phyloP scores from a whole-genome alignment of 2,329 filamentous ascomycete genomes.

The Nemania bipapillata region DNA sequence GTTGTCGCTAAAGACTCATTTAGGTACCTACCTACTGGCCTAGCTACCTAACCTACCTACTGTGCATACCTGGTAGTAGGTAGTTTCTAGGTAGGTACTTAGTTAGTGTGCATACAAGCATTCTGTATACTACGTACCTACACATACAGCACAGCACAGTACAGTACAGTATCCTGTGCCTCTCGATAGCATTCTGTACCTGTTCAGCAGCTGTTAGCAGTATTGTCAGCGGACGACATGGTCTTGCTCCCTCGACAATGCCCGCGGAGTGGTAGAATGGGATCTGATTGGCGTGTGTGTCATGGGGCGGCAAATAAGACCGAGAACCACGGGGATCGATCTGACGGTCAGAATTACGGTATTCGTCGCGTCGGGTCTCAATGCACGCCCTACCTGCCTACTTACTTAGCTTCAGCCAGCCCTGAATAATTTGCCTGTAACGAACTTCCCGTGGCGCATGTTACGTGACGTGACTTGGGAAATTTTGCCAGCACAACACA shows the following conservation, averaged over 20 bases:
- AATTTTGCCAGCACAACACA: not conserved
- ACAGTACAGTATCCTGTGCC: too few species aligned
- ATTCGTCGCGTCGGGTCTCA: not conserved
- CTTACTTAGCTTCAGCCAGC: conserved; percentile 1
- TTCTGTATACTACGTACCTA: too few species aligned
- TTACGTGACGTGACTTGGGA: not conserved
- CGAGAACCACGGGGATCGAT: not conserved
- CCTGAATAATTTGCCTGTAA: not conserved
- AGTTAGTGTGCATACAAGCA: too few species aligned
- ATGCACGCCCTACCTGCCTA: not conserved
- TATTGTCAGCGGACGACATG: not conserved
- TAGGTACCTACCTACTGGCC: not conserved
- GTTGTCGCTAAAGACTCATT: not conserved
- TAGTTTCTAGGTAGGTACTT: too few species aligned
- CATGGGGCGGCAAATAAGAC: conserved; percentile 4
- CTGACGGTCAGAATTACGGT: not conserved
- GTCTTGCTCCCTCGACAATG: not conserved
- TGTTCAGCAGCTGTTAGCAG: not conserved
- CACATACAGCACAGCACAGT: too few species aligned
- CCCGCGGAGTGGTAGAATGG: conserved; percentile 6
- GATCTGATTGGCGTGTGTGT: not conserved
- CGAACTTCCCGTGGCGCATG: not conserved
- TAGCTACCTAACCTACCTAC: not conserved
- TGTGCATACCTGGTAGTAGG: not conserved
- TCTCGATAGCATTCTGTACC: too few species aligned